A percentile compares a stretch with the other conserved stretches of the same genome.
Evolutionary conservation across 345 rosid genomes (phyloP).

Genomic region (Pistacia atlantica): DNA sequence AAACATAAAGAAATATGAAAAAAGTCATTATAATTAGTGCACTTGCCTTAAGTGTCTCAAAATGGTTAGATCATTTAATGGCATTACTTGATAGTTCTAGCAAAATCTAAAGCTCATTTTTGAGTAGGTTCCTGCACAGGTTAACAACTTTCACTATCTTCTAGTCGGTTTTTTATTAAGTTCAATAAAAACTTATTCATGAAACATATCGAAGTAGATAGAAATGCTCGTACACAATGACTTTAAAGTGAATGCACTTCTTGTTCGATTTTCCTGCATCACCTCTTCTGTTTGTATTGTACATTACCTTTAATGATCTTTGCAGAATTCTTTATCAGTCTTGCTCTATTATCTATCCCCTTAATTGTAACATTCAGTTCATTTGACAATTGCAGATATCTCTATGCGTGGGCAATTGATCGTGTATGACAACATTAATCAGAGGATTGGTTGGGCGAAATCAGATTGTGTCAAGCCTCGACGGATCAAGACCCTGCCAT

Average conservation of each 20-base stretch:
- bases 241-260: too few relatives aligned
- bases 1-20: not conserved
- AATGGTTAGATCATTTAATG: not conserved
- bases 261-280: not conserved
- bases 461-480: conserved; percentile 62
- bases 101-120: not conserved
- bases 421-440: conserved; percentile 72
- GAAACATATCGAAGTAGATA: not conserved
- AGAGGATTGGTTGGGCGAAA: conserved; percentile 70
- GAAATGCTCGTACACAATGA: too few relatives aligned
- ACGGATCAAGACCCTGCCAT: conserved; percentile 34
- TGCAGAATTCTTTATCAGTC: too few relatives aligned
- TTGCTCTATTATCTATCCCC: too few relatives aligned
- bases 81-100: not conserved
- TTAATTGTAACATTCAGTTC: not conserved
- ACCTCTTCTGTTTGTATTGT: too few relatives aligned
- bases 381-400: conserved; percentile 48
- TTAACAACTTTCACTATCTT: not conserved
- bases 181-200: not conserved
- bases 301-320: not conserved
- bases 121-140: not conserved
- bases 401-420: conserved; percentile 74
- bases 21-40: too few relatives aligned
- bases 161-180: not conserved
- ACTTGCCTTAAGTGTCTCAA: not conserved